Percentiles rank a stretch among this genome's conserved stretches.
Evolutionary conservation across 75 land plant species (phyloP).

Genomic region (Pseudotsuga menziesii): DNA sequence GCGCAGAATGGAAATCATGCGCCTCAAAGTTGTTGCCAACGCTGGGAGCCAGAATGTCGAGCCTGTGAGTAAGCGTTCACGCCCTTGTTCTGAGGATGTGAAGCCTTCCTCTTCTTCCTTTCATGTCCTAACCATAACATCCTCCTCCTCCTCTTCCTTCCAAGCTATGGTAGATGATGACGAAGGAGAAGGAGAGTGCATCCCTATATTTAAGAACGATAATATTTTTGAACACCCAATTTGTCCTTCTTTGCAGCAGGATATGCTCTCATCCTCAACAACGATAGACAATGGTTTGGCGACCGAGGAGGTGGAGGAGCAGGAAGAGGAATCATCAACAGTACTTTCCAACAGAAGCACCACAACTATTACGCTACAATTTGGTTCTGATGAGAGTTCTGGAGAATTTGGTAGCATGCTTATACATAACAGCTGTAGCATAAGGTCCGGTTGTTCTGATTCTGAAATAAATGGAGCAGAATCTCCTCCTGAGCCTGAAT

Average conservation of each 20-base stretch:
- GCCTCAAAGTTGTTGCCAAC: not conserved
- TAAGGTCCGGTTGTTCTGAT: too few relatives aligned
- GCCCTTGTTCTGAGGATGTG: constrained; percentile 1
- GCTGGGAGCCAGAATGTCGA: not conserved
- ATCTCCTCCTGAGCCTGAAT: too few relatives aligned
- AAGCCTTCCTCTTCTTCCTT: not conserved
- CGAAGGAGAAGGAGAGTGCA: constrained; percentile 10
- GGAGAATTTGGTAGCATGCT: not conserved
- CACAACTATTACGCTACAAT: not conserved
- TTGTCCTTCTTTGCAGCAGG: constrained; percentile 6
- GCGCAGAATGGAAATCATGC: not conserved
- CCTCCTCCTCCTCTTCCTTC: constrained; percentile 7
- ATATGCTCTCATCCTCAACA: not conserved
- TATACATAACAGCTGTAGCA: too few relatives aligned
- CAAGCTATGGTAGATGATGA: not conserved
- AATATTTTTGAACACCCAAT: not conserved
- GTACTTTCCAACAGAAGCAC: not conserved
- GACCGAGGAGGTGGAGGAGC: not conserved
- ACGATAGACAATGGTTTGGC: too few relatives aligned
- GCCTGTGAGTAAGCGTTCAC: constrained; percentile 9
- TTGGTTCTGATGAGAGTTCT: not conserved
- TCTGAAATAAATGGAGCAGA: too few relatives aligned
- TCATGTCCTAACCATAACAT: constrained; percentile 7
- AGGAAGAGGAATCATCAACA: not conserved
- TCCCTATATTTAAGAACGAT: not conserved